Percentiles rank a stretch among this genome's conserved stretches.
These are phyloP conservation scores for Rhizopogon vulgaris DNA, from an alignment of 768 basidiomycete genomes.

Conservation along the genomic window DNA sequence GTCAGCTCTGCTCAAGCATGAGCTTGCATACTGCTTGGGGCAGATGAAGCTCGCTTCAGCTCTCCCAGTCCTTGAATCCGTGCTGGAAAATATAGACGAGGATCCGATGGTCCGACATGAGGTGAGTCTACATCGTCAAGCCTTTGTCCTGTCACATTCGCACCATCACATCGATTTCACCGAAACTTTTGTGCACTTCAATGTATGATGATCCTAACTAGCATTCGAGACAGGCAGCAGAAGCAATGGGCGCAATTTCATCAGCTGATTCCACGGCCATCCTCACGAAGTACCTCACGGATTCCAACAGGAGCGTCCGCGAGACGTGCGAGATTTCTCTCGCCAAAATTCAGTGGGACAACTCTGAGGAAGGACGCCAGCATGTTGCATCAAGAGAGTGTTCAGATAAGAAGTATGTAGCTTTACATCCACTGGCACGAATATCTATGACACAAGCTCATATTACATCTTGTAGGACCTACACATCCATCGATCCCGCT, in stretches of 20 bases:
- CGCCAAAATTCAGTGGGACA: conserved; percentile 91
- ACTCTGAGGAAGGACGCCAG: conserved; percentile 62
- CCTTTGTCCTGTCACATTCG: background rate
- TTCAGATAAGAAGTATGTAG: conserved; percentile 31
- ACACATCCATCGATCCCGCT: conserved; percentile 86
- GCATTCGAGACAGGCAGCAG: conserved; percentile 68
- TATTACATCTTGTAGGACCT: conserved; percentile 38
- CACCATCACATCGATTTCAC: background rate
- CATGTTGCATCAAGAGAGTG: conserved; percentile 31
- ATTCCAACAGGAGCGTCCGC: conserved; percentile 69
- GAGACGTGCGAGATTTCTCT: conserved; percentile 98
- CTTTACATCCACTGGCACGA: background rate
- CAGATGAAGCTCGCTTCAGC: conserved; percentile 77
- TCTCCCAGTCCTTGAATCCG: conserved; percentile 70
- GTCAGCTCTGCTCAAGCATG: conserved; percentile 91
- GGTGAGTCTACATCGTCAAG: conserved; percentile 35
- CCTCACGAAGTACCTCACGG: conserved; percentile 63
- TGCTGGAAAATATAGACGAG: conserved; percentile 63
- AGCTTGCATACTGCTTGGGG: conserved; percentile 94
- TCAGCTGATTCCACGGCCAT: conserved; percentile 57
- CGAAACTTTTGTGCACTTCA: background rate
- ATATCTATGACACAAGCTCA: background rate
- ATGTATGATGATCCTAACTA: conserved; percentile 4
- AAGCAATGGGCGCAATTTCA: conserved; percentile 95
- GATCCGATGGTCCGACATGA: conserved; percentile 99